Percentiles rank a stretch among this genome's conserved stretches.
These are phyloP conservation scores for Fusarium sublunatum DNA, from an alignment of 2,329 filamentous ascomycete genomes.

Conservation along the genomic window DNA sequence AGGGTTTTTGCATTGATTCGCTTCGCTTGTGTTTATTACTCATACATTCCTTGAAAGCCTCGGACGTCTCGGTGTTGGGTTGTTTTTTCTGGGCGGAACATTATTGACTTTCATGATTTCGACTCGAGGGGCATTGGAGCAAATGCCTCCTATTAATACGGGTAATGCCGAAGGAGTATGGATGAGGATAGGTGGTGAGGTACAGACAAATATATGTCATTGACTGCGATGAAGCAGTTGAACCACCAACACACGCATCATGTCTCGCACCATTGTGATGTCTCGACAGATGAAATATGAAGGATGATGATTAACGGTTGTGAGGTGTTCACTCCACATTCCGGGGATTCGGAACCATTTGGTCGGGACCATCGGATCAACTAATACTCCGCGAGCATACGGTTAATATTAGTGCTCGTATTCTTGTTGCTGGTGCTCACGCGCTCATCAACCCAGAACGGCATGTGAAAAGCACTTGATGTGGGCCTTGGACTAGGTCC, in stretches of 20 bases:
- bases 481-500: conserved; percentile 24
- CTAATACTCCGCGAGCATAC: conserved; percentile 10
- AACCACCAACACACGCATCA: conserved; percentile 1
- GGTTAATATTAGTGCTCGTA: conserved; percentile 26
- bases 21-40: conserved; percentile 34
- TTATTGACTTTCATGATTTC: conserved; percentile 32
- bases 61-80: conserved; percentile 46
- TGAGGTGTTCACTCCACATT: conserved; percentile 32
- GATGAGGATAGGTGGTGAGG: conserved; percentile 11
- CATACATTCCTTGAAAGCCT: conserved; percentile 44
- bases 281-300: neutral
- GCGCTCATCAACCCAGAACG: conserved; percentile 30
- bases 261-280: conserved; percentile 3
- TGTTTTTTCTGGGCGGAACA: conserved; percentile 33
- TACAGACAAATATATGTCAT: conserved; percentile 25
- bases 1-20: conserved; percentile 26
- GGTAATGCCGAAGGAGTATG: conserved; percentile 28
- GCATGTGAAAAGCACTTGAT: conserved; percentile 33
- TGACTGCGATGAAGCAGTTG: conserved; percentile 26
- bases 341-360: conserved; percentile 6
- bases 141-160: conserved; percentile 38
- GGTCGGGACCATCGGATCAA: conserved; percentile 30
- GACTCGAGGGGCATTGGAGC: conserved; percentile 10
- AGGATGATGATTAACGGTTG: neutral
- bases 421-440: conserved; percentile 33